Evolutionary conservation across 345 rosid species (phyloP).

Genomic region (Pistacia vera): DNA sequence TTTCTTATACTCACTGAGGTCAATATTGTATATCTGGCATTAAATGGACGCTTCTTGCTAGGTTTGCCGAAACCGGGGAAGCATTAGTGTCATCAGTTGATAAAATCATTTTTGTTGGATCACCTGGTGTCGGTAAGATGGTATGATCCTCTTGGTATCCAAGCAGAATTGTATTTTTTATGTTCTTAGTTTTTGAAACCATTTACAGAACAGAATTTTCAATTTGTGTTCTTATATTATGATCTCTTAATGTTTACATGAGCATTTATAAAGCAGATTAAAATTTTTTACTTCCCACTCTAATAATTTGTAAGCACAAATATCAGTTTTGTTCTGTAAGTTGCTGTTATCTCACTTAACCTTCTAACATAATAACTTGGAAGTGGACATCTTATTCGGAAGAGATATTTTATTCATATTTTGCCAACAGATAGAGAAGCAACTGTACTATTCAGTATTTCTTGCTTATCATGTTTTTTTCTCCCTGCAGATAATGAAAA

Average conservation of each 20-base stretch:
- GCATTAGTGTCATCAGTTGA: slow-evolving; percentile 91
- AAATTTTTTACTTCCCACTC: not conserved
- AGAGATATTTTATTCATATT: not conserved
- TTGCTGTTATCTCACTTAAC: too few species aligned
- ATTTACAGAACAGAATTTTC: slow-evolving; percentile 8
- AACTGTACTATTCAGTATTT: not conserved
- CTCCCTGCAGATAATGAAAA: slow-evolving; percentile 86
- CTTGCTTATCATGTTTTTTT: slow-evolving; percentile 23
- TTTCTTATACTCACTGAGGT: slow-evolving; percentile 8
- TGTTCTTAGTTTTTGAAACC: not conserved
- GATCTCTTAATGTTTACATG: not conserved
- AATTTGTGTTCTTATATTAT: slow-evolving; percentile 7
- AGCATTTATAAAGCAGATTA: not conserved
- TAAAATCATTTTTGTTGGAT: slow-evolving; percentile 95
- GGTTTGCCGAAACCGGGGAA: slow-evolving; percentile 97
- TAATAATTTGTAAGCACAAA: not conserved
- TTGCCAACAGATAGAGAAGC: not conserved
- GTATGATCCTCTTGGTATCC: slow-evolving; percentile 41
- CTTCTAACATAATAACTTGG: not conserved
- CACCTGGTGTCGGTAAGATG: slow-evolving; percentile 94
- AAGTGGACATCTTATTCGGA: not conserved
- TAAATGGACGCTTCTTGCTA: slow-evolving; percentile 30
- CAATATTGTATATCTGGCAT: slow-evolving; percentile 10
- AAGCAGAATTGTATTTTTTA: not conserved
- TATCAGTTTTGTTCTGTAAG: not conserved